Conservation (phyloP, 2,329 filamentous ascomycete species). For the Pezicula carpinea region DNA sequence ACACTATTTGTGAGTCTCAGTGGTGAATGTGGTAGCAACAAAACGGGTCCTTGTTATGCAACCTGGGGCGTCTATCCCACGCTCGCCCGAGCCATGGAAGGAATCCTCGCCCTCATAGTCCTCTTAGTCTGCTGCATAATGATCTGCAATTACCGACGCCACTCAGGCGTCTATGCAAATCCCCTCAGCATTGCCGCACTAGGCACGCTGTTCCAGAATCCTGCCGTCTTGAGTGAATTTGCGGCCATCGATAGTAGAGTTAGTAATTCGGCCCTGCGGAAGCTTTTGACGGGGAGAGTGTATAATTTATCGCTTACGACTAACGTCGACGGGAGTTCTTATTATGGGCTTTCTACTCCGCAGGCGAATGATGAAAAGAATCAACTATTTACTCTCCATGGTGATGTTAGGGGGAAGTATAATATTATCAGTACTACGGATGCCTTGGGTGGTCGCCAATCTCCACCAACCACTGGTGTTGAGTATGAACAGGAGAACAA, state of each 20-base stretch:
- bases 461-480: neutral
- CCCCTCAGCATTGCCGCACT: slow-evolving; percentile 20
- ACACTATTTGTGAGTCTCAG: slow-evolving; percentile 12
- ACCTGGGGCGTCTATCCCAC: slow-evolving; percentile 13
- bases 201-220: slow-evolving; percentile 17
- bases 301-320: slow-evolving; percentile 7
- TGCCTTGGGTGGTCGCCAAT: neutral
- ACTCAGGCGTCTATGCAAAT: slow-evolving; percentile 20
- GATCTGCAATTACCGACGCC: slow-evolving; percentile 8
- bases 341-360: slow-evolving; percentile 10
- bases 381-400: neutral
- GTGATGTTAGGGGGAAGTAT: slow-evolving; percentile 2
- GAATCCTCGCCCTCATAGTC: slow-evolving; percentile 18
- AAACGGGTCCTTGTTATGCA: slow-evolving; percentile 6
- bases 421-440: neutral
- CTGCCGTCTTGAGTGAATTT: slow-evolving; percentile 15
- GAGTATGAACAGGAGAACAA: neutral
- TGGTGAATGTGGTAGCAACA: slow-evolving; percentile 9
- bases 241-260: slow-evolving; percentile 10
- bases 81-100: slow-evolving; percentile 16
- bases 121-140: slow-evolving; percentile 13
- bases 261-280: slow-evolving; percentile 4
- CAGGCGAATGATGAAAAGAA: neutral
- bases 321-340: slow-evolving; percentile 4
- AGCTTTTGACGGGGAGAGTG: slow-evolving; percentile 4